Evolutionary conservation across 2,329 filamentous ascomycete genomes (phyloP).

Genomic region (Tympanopsis confertula): DNA sequence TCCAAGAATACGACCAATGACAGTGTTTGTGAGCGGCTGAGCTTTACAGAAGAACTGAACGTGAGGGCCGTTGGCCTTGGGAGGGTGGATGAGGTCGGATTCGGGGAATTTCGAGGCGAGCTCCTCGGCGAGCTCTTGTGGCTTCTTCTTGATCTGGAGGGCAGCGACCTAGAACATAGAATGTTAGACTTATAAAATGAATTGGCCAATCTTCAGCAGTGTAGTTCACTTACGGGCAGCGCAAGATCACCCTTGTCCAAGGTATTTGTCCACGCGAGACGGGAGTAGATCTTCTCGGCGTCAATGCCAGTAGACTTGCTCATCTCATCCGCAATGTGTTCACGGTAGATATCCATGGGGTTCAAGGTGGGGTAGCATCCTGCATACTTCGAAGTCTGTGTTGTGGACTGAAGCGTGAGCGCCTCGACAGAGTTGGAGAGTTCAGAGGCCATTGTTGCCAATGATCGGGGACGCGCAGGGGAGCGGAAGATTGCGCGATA

Average conservation of each 20-base stretch:
- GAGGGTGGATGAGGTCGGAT: constrained; percentile 43
- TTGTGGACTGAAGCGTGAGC: constrained; percentile 23
- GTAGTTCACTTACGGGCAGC: constrained; percentile 20
- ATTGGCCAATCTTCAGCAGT: background rate
- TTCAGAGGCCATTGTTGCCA: constrained; percentile 19
- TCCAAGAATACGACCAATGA: constrained; percentile 47
- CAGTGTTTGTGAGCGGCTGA: constrained; percentile 37
- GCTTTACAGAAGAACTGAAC: constrained; percentile 58
- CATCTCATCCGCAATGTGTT: constrained; percentile 28
- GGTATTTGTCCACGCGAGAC: constrained; percentile 28
- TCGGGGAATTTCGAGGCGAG: constrained; percentile 32
- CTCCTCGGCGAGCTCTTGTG: background rate
- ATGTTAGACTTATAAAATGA: background rate
- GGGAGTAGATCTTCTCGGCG: constrained; percentile 21
- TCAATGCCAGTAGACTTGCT: constrained; percentile 22
- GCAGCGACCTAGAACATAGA: background rate
- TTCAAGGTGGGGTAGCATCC: constrained; percentile 28
- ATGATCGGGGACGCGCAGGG: constrained; percentile 5
- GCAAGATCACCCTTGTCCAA: constrained; percentile 31
- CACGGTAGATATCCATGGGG: constrained; percentile 30
- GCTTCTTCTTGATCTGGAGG: background rate
- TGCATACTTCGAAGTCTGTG: constrained; percentile 22
- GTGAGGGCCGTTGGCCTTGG: constrained; percentile 42
- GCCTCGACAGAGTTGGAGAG: constrained; percentile 21
- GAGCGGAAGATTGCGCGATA: background rate